Percentiles rank a stretch among this genome's conserved stretches.
Conservation (phyloP, 2,329 filamentous ascomycete species). For the Fusarium sp. region DNA sequence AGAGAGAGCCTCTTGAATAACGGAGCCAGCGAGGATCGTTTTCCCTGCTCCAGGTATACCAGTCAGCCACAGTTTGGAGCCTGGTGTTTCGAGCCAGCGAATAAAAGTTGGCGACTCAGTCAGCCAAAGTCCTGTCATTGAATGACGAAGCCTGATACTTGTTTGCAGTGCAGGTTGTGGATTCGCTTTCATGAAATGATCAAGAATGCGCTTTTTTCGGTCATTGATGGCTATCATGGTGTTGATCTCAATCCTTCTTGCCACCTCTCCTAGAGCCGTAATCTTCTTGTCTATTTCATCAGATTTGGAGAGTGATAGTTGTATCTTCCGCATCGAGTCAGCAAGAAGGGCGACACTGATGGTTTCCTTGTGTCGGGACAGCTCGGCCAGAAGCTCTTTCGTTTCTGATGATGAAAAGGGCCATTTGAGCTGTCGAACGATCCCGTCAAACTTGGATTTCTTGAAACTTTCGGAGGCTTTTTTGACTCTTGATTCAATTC, state of each 20-base stretch:
- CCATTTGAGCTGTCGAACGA: conserved; percentile 23
- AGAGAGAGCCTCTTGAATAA: conserved; percentile 1
- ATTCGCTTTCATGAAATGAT: conserved; percentile 8
- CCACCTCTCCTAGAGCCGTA: accelerated
- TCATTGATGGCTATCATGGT: background rate
- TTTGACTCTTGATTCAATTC: background rate
- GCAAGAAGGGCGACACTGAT: conserved; percentile 12
- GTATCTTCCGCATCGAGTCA: conserved; percentile 22
- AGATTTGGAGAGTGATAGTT: background rate
- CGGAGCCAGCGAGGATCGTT: conserved; percentile 11
- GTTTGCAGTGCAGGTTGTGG: background rate
- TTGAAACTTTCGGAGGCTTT: background rate
- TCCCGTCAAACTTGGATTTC: accelerated
- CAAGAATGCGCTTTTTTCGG: background rate
- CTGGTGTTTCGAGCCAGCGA: conserved; percentile 8
- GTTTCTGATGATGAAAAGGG: conserved; percentile 25
- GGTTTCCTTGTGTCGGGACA: conserved; percentile 26
- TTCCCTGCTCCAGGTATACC: conserved; percentile 29
- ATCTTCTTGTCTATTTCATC: background rate
- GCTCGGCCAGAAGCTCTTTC: background rate
- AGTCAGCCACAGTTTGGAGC: conserved; percentile 17
- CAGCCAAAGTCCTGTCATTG: conserved; percentile 14
- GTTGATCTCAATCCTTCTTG: conserved; percentile 15
- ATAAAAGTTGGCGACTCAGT: background rate
- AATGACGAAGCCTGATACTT: conserved; percentile 17